phyloP scores from a whole-genome alignment of 2,329 filamentous ascomycete genomes.

The Cladophialophora chaetospira region DNA sequence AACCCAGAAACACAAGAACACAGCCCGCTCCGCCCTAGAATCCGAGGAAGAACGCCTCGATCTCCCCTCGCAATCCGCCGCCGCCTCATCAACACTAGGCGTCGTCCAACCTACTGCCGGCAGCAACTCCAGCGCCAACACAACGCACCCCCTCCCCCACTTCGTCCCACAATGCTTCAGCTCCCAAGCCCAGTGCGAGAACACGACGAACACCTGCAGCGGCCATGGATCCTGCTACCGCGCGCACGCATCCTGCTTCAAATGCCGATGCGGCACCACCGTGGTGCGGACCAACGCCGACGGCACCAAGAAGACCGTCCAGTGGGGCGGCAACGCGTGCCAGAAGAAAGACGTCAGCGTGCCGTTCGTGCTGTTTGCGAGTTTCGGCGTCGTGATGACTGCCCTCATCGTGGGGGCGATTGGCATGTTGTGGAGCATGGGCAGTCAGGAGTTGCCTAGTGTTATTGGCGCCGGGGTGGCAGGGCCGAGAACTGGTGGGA shows the following conservation, averaged over 20 bases:
- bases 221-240: constrained; percentile 76
- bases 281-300: constrained; percentile 50
- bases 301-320: constrained; percentile 61
- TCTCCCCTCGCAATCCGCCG: constrained; percentile 40
- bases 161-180: constrained; percentile 73
- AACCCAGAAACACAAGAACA: constrained; percentile 16
- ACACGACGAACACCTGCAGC: constrained; percentile 75
- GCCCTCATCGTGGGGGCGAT: constrained; percentile 70
- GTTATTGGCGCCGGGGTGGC: constrained; percentile 96
- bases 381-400: constrained; percentile 71
- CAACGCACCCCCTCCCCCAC: constrained; percentile 41
- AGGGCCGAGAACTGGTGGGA: constrained; percentile 47
- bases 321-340: constrained; percentile 85
- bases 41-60: constrained; percentile 30
- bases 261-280: constrained; percentile 72
- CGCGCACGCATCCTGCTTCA: constrained; percentile 71
- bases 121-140: constrained; percentile 35
- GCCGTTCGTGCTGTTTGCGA: constrained; percentile 83
- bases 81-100: constrained; percentile 32
- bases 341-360: constrained; percentile 89
- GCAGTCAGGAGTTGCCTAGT: constrained; percentile 82
- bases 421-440: constrained; percentile 78
- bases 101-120: constrained; percentile 42
- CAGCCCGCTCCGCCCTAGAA: constrained; percentile 18
- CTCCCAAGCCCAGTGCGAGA: constrained; percentile 67